phyloP scores from a whole-genome alignment of 2,329 filamentous ascomycete species.

The Penicillium aurantiogriseum region DNA sequence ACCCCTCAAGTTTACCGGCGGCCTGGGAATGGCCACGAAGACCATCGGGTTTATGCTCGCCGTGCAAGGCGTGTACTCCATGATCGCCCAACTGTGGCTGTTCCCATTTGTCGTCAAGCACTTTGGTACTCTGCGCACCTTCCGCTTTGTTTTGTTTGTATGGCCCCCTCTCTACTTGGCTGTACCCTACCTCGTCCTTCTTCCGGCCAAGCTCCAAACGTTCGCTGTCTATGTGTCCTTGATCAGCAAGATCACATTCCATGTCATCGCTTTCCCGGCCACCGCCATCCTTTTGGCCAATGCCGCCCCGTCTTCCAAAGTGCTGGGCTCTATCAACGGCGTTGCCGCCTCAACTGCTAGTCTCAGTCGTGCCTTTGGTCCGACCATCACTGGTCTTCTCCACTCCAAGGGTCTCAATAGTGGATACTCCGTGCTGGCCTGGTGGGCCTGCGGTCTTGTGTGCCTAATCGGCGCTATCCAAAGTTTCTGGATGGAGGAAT shows the following conservation, averaged over 20 bases:
- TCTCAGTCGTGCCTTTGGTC: slow-evolving; percentile 81
- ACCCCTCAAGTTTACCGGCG: slow-evolving; percentile 85
- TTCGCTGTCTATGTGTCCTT: slow-evolving; percentile 73
- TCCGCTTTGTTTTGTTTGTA: slow-evolving; percentile 73
- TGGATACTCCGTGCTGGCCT: slow-evolving; percentile 83
- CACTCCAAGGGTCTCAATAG: slow-evolving; percentile 76
- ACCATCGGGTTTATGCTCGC: slow-evolving; percentile 85
- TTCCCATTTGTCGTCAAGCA: slow-evolving; percentile 75
- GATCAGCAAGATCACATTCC: slow-evolving; percentile 89
- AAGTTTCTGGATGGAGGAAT: slow-evolving; percentile 72
- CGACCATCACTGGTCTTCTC: slow-evolving; percentile 79
- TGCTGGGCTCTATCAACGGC: slow-evolving; percentile 89
- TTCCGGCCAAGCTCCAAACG: slow-evolving; percentile 70
- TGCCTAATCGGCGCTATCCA: slow-evolving; percentile 72
- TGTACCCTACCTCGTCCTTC: slow-evolving; percentile 83
- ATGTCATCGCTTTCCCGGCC: slow-evolving; percentile 86
- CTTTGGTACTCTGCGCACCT: slow-evolving; percentile 76
- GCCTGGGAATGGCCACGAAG: slow-evolving; percentile 79
- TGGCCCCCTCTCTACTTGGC: slow-evolving; percentile 87
- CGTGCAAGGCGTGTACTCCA: slow-evolving; percentile 83
- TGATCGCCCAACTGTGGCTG: slow-evolving; percentile 78
- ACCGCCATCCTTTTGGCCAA: slow-evolving; percentile 88
- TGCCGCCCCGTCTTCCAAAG: slow-evolving; percentile 76
- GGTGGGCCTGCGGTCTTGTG: slow-evolving; percentile 85
- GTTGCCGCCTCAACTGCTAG: slow-evolving; percentile 89